Base-by-base conservation (phyloP, 1,139 yeast genomes). In the Saccharomycopsis phalli region DNA sequence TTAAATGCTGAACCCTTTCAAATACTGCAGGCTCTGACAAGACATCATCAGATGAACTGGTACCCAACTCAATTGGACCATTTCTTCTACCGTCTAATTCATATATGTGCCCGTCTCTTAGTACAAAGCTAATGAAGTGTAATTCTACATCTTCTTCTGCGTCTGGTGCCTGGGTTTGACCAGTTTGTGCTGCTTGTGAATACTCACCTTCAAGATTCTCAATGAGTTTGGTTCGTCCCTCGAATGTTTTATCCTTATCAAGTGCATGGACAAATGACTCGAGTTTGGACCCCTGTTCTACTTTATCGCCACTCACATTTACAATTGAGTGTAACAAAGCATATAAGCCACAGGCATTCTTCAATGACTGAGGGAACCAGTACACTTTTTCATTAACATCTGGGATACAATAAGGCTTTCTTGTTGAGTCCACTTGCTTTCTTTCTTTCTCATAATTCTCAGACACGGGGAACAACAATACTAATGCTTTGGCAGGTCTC, bases 301-400 rank as follows among this genome's bases (percentile, higher is more conserved):
- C 38, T 59, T 66, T 32, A 54, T 54, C 44, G 57, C 70, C 47
- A 58, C 66, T 46, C 59, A 81, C 62, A 55, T 91, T 91, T 22
- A 78, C 61, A 30, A 86, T 60, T 0, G 83, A 67, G 53, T 91
- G 97, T 23, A 91, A 61, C 37, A 91, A 61, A 0, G 95, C 98
- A 60, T 82, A 86, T 36, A 93, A 71, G 4, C 98, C 98, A 62
- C 98, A 91, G 0, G 95, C 94, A 57, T 91, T 91, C 47, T 76
- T 75, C 29, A 91, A 76, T 1, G 91, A 78, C 53, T 91, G 98
- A 48, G 74, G 76, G 53, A 76, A 77, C 96, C 96, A 88, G 21
- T 65, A 53, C 8, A 73, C 62, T 3, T 55, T 50, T 2, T 45
- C 37, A 18, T 47, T 45, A 10, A 10, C 54, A 55, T 10, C 52